Conservation (phyloP, 2,329 filamentous ascomycete species). For the Pestalotiopsis sp. region DNA sequence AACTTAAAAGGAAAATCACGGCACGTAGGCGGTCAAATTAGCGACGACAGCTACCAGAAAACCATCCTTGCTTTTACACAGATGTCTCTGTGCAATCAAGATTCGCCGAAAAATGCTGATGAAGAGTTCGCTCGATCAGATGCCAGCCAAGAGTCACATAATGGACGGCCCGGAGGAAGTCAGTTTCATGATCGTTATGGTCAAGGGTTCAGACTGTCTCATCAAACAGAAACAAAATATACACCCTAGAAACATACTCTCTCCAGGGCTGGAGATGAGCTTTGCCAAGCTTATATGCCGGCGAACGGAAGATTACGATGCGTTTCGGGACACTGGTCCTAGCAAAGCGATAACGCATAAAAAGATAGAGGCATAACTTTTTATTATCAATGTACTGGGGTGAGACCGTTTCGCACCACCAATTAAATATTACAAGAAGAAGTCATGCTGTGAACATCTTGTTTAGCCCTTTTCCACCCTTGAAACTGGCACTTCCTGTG, state of each 20-base stretch:
- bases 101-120: neutral
- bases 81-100: neutral
- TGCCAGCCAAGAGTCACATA: neutral
- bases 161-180: neutral
- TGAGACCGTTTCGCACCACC: no score
- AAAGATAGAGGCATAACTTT: no score
- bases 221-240: neutral
- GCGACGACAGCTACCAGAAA: conserved; percentile 14
- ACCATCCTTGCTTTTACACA: conserved; percentile 13
- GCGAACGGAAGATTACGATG: no score
- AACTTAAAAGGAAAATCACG: conserved; percentile 6
- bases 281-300: no score
- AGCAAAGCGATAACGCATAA: no score
- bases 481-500: no score
- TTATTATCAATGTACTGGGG: no score
- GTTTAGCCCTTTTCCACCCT: no score
- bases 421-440: no score
- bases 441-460: no score
- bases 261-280: neutral
- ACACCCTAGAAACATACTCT: neutral
- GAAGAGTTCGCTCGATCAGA: neutral
- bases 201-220: neutral
- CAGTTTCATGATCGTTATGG: neutral
- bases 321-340: no score
- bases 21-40: conserved; percentile 13